Evolutionary conservation across 2,329 filamentous ascomycete genomes (phyloP).

Genomic region (Mycosphaerelloides madeirae): DNA sequence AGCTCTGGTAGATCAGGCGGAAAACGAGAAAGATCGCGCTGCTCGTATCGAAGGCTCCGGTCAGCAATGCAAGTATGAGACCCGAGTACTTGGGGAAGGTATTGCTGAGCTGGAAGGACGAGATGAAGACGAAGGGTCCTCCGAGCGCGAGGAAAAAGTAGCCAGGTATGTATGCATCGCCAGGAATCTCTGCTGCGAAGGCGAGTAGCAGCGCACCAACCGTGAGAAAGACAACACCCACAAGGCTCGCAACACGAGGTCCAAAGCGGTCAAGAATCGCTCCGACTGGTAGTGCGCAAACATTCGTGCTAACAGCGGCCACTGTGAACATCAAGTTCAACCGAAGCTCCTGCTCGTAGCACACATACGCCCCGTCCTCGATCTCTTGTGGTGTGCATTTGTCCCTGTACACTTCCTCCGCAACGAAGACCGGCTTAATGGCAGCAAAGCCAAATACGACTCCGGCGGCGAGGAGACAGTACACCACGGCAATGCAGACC

Average conservation of each 20-base stretch:
- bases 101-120: conserved; percentile 49
- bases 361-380: conserved; percentile 47
- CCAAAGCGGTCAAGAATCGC: conserved; percentile 80
- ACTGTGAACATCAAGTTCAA: conserved; percentile 92
- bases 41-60: conserved; percentile 48
- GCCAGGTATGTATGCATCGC: conserved; percentile 57
- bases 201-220: conserved; percentile 69
- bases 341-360: conserved; percentile 54
- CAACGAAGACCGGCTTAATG: conserved; percentile 73
- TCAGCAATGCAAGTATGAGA: conserved; percentile 47
- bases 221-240: conserved; percentile 64
- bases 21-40: conserved; percentile 47
- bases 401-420: conserved; percentile 65
- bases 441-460: conserved; percentile 82
- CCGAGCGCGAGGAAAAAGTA: conserved; percentile 48
- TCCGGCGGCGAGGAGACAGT: conserved; percentile 73
- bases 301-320: conserved; percentile 81
- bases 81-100: conserved; percentile 49
- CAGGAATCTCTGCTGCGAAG: conserved; percentile 57
- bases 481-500: conserved; percentile 62
- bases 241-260: conserved; percentile 68
- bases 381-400: conserved; percentile 55
- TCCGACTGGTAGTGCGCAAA: conserved; percentile 78
- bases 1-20: conserved; percentile 43
- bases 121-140: conserved; percentile 49